Base-by-base conservation (phyloP, 805 yeast species). In the Pichia insulana region DNA sequence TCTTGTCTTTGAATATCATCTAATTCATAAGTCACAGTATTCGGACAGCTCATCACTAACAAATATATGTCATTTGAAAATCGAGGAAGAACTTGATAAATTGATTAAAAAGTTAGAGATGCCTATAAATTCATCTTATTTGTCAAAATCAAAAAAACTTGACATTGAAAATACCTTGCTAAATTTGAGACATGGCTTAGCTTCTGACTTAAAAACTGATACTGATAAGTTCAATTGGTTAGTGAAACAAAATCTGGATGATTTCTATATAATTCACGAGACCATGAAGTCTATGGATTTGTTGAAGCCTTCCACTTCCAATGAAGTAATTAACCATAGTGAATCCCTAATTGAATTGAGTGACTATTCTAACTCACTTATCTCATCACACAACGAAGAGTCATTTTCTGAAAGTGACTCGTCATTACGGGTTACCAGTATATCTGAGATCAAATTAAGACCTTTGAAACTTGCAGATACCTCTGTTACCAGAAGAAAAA, bases 201-300 rank as follows among this genome's bases (percentile, higher is more conserved):
- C 44, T 13, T 27, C 47, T 1, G 63, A 59, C 22, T 45, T 59
- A 41, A 47, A 41, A 35, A 36, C 43, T 19, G 53, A 53, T 10
- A 50, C 56, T 6, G 33, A 44, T 3, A 52, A 51, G 28, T 54
- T 55, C 35, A 56, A 53, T 43, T 15, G 30, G 4, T 33, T 50
- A 6, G 56, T 58, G 36, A 46, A 40, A 12, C 54, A 58, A 26
- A 58, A 58, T 36, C 32, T 59, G n/a, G 50, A 56, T 13, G 61
- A 58, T 28, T 59, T 59, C 37, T 45, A 51, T 19, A 36, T 53
- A 13, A 54, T 58, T 12, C 55, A 55, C 40, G 53, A 54, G 28
- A 46, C 60, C 2, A 43, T 56, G 41, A 54, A 54, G 19, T 47
- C 56, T 10, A 37, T 57, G 25, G 8, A 22, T 22, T 22, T 22